These are phyloP conservation scores for Bondarzewia mesenterica DNA, from an alignment of 1,284 basidiomycete genomes.

Conservation along the genomic window DNA sequence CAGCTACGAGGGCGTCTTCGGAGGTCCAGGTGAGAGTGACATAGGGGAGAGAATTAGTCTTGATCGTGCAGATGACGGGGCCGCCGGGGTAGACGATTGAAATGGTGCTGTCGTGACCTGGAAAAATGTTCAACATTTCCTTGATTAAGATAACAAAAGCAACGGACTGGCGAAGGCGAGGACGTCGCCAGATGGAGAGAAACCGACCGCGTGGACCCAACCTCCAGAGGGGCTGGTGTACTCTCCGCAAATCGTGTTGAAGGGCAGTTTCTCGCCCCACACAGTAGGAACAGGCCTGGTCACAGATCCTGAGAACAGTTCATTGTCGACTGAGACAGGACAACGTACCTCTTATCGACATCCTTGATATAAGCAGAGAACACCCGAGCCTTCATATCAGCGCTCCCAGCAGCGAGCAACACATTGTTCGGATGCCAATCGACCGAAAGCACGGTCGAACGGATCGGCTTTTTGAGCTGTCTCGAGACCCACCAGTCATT, in stretches of 20 bases:
- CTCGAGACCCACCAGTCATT: constrained; percentile 99
- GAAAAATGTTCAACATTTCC: constrained; percentile 3
- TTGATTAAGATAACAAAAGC: constrained; percentile 2
- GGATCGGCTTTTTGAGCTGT: constrained; percentile 88
- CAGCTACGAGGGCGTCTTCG: constrained; percentile 79
- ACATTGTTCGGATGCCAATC: constrained; percentile 98
- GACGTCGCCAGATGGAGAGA: constrained; percentile 90
- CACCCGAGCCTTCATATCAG: constrained; percentile 95
- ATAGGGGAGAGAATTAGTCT: constrained; percentile 71
- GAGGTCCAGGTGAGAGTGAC: constrained; percentile 80
- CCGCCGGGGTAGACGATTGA: constrained; percentile 82
- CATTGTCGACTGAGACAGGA: background rate
- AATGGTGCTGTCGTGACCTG: constrained; percentile 89
- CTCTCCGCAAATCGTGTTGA: constrained; percentile 96
- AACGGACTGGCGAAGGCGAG: constrained; percentile 86
- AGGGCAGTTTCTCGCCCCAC: constrained; percentile 97
- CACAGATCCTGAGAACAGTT: too few species aligned
- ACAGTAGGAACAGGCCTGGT: constrained; percentile 81
- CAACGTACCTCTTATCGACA: constrained; percentile 76
- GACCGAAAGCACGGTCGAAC: constrained; percentile 78
- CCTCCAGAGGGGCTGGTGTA: constrained; percentile 84
- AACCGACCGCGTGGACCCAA: constrained; percentile 95
- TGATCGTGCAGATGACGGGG: constrained; percentile 64
- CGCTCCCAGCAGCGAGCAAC: constrained; percentile 87
- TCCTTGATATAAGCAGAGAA: constrained; percentile 94